Percentiles rank a stretch among this genome's conserved stretches.
Conservation (phyloP, 495 filamentous ascomycete species). For the Astrothelium subdiscretum region DNA sequence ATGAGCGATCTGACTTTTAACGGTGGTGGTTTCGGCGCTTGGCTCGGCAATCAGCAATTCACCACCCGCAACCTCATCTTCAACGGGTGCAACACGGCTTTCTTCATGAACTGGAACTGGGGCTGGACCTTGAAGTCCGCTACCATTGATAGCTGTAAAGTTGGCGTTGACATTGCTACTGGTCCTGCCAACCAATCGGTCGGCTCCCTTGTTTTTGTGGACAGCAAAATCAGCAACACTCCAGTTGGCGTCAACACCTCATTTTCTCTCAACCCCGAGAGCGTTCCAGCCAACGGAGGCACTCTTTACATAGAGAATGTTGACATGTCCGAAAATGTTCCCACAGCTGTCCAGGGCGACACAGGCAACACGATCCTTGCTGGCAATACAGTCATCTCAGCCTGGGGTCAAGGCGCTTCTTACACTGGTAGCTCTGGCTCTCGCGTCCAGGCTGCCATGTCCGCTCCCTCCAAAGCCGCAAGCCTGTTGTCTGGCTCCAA, state of each 20-base stretch:
- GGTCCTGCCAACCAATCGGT: constrained; percentile 36
- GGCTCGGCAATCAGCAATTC: constrained; percentile 45
- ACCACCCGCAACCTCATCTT: constrained; percentile 40
- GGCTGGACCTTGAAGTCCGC: constrained; percentile 37
- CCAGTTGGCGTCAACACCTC: constrained; percentile 26
- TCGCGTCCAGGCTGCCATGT: constrained; percentile 29
- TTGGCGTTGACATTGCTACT: constrained; percentile 47
- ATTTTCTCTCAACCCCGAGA: constrained; percentile 14
- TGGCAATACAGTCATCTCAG: constrained; percentile 40
- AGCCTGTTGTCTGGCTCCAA: constrained; percentile 34
- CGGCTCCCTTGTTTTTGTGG: constrained; percentile 30
- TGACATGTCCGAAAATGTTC: constrained; percentile 38
- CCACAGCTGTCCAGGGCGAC: constrained; percentile 43
- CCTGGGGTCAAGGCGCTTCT: constrained; percentile 44
- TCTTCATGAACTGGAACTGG: constrained; percentile 49
- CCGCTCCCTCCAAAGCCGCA: constrained; percentile 29
- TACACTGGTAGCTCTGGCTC: constrained; percentile 35
- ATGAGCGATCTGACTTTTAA: constrained; percentile 36
- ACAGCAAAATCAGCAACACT: constrained; percentile 28
- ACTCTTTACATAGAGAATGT: constrained; percentile 60
- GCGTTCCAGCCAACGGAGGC: constrained; percentile 34
- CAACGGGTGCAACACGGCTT: constrained; percentile 35
- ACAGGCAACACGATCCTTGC: constrained; percentile 40
- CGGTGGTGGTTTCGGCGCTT: constrained; percentile 34
- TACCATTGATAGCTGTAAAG: constrained; percentile 40